These are phyloP conservation scores for Sugiyamaella smithiae DNA, from an alignment of 805 yeast genomes.

Conservation along the genomic window DNA sequence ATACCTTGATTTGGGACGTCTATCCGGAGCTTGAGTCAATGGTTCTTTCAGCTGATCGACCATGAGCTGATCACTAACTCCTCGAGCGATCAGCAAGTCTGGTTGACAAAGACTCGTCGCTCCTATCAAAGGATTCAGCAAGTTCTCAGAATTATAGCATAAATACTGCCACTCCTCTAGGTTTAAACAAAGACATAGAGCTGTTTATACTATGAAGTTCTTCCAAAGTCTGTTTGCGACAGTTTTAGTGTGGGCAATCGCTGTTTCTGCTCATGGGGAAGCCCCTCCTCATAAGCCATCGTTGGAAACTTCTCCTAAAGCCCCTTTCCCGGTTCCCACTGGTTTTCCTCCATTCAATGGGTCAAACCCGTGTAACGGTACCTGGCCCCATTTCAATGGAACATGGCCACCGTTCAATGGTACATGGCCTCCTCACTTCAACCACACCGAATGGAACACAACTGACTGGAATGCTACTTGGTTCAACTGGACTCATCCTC, in stretches of 20 bases:
- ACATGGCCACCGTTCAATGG: background rate
- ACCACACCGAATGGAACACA: too few relatives aligned
- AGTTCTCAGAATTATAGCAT: too few relatives aligned
- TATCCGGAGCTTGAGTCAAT: too few relatives aligned
- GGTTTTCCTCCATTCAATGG: background rate
- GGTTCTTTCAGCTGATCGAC: too few relatives aligned
- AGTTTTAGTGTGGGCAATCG: background rate
- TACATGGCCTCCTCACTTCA: slow-evolving; percentile 1
- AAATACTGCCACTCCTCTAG: too few relatives aligned
- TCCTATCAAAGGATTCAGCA: too few relatives aligned
- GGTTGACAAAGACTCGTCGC: too few relatives aligned
- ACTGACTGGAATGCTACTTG: background rate
- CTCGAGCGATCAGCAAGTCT: too few relatives aligned
- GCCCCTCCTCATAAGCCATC: background rate
- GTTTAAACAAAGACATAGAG: too few relatives aligned
- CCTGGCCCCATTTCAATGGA: background rate
- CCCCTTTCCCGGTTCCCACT: background rate
- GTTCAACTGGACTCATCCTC: background rate
- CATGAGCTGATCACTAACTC: too few relatives aligned
- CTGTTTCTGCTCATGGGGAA: background rate
- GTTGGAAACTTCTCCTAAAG: slow-evolving; percentile 1
- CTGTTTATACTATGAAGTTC: too few relatives aligned
- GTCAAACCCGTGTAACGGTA: background rate
- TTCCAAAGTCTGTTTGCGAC: background rate
- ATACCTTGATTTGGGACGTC: too few relatives aligned